phyloP scores from a whole-genome alignment of 164 flowering plant genomes.

The Magnolia sinica region DNA sequence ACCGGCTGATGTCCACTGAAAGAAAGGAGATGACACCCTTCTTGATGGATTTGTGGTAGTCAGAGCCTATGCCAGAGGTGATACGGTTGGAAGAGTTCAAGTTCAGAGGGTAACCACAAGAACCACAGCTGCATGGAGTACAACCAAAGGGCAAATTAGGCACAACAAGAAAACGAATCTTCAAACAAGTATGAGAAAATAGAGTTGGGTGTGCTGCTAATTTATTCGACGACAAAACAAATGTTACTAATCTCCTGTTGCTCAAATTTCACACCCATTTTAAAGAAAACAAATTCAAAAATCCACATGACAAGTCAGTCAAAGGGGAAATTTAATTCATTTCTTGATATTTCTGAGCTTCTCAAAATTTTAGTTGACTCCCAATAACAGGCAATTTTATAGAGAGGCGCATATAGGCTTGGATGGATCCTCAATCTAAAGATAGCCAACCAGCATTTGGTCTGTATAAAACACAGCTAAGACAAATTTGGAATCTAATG shows the following conservation, averaged over 20 bases:
- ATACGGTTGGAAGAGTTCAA: slow-evolving; percentile 44
- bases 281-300: not conserved
- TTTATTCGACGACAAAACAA: not conserved
- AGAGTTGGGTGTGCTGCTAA: no score
- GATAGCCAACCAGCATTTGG: not conserved
- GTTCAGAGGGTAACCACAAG: slow-evolving; percentile 64
- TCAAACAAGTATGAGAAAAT: not conserved
- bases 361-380: not conserved
- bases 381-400: not conserved
- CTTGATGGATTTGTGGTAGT: slow-evolving; percentile 47
- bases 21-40: slow-evolving; percentile 54
- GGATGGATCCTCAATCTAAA: not conserved
- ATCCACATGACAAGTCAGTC: not conserved
- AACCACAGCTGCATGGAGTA: slow-evolving; percentile 49
- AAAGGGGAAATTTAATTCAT: not conserved
- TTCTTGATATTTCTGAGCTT: not conserved
- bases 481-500: not conserved
- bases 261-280: not conserved
- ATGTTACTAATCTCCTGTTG: not conserved
- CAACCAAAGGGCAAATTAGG: not conserved
- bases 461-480: not conserved
- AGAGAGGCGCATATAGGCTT: not conserved
- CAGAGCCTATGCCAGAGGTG: slow-evolving; percentile 45
- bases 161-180: not conserved
- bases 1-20: slow-evolving; percentile 55